A percentile compares a stretch with the other conserved stretches of the same genome.
Evolutionary conservation across 2,329 filamentous ascomycete genomes (phyloP).

Genomic region (Fusarium sp.): DNA sequence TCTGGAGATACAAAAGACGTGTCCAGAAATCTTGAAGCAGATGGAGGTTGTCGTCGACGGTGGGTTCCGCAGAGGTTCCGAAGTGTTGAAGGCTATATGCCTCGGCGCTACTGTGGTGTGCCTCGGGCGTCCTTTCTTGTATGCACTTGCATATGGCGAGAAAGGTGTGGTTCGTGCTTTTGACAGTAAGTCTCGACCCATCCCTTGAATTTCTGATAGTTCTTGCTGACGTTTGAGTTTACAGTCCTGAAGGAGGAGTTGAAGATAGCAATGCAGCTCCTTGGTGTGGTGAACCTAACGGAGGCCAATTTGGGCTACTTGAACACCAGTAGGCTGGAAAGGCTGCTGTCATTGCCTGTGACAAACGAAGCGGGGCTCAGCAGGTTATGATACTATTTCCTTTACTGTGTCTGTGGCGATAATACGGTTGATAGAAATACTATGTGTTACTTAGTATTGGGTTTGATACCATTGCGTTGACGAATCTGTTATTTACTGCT

Average conservation of each 20-base stretch:
- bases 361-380: neutral
- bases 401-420: neutral
- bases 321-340: neutral
- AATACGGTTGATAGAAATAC: neutral
- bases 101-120: neutral
- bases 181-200: neutral
- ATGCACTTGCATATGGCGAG: neutral
- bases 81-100: neutral
- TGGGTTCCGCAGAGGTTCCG: neutral
- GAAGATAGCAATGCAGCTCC: neutral
- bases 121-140: neutral
- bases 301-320: neutral
- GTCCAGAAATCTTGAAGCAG: neutral
- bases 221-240: neutral
- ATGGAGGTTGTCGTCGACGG: neutral
- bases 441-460: too few species aligned
- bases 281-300: neutral
- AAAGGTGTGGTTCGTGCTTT: neutral
- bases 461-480: too few species aligned
- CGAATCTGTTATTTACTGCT: too few species aligned
- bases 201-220: neutral
- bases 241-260: neutral
- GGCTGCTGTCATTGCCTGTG: neutral
- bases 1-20: neutral
- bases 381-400: neutral